Evolutionary conservation across 2,329 filamentous ascomycete genomes (phyloP), one percentile per base, ranked within the genome.

Genomic region (Fusarium sublunatum): DNA sequence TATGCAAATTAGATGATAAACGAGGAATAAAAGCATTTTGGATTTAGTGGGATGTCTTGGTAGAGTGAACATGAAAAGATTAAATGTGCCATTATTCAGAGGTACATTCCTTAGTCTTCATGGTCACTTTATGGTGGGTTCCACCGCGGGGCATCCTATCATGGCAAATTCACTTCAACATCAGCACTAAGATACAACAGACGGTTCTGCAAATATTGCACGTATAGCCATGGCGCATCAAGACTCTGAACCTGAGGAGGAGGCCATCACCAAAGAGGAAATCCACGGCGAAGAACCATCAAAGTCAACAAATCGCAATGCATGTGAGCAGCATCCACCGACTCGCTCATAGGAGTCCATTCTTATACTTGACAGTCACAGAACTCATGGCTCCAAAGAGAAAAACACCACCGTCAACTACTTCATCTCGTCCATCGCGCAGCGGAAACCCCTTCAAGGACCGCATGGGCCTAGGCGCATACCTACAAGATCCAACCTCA

Each of bases 381-480:
- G 67, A 72, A 55, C 75, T 80, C 65, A 80, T 79, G 77, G 63
- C 71, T 1, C 67, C 73, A 22, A 78, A 76, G 55, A 73, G 72
- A 41, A 76, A 75, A 73, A 77, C 41, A 62, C 58, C 61, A 24
- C 36, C 61, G 43, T 55, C 57, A 35, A 47, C 45, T 15, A 44
- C 50, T 53, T 35, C 63, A 60, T 44, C 60, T 12, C 61, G 61
- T 11, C 65, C 48, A 28, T 52, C 55, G 6, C 62, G 61, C 53
- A 58, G 65, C 28, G 56, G 69, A 22, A 73, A 72, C 53, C 73
- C 72, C 26, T 83, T 82, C 72, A 78, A 78, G 13, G 76, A 80
- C 51, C 83, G 88, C 46, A 82, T 89, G 70, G 89, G 83, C 0
- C 81, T 95, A 0, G 87, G 86, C 32, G 78, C 81, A 25, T 95